Base-by-base conservation (phyloP, 805 yeast species). In the Nakazawaea sp. region DNA sequence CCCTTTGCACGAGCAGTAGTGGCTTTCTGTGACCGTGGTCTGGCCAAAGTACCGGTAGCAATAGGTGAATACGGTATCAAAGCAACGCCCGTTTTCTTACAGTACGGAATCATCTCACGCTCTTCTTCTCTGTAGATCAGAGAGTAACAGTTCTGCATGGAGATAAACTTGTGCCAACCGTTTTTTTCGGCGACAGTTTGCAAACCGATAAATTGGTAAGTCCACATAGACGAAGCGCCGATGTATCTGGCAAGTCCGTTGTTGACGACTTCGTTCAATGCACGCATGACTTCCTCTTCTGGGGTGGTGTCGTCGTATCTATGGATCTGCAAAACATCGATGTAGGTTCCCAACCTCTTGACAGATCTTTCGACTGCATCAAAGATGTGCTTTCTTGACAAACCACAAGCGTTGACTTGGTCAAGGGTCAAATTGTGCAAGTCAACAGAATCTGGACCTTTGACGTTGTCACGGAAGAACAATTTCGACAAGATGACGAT, bases 211-310 rank as follows among this genome's bases (percentile, higher is more conserved):
- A 77, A 75, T 45, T 76, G 75, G 13, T 56, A 51, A 2, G 77
- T 70, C 45, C 62, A 60, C 81, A 77, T 75, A 2, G 76, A 57
- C 1, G 80, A 75, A 2, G 81, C 81, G 18, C 83, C 82, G 40
- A 77, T 64, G 52, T 76, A 76, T 34, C 79, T 59, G 6, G 61
- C 63, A 23, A 55, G 47, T 11, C 80, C 79, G 26, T 46, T 38
- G 20, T 59, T 55, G 16, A 72, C 68, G 8, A 71, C 61, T 42
- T 68, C 75, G 47, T 76, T 68, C 47, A 76, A 56, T 1, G 81
- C 70, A 47, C 55, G 65, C 78, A 77, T 74, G 26, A 65, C 67
- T 44, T 78, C 82, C 36, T 61, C 61, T 38, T 64, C 62, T 27
- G 77, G 71, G 4, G 70, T 64, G 4, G 55, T 48, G n/a, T 43